These are phyloP conservation scores for Ephemerocybe angulata DNA, from an alignment of 768 basidiomycete genomes.

Conservation along the genomic window DNA sequence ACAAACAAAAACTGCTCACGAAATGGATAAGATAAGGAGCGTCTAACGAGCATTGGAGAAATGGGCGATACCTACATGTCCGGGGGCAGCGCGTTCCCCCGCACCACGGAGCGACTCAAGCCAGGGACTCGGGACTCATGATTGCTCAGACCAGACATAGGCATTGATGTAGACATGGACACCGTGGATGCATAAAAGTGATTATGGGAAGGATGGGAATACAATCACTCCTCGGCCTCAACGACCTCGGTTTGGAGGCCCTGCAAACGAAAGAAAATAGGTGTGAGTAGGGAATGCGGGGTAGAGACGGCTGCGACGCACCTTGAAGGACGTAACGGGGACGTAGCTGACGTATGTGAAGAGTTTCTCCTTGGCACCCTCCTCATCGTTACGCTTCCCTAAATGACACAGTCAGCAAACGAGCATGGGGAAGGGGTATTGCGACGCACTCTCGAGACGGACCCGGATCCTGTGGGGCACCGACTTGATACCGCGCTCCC, in stretches of 20 bases:
- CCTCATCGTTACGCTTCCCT: conserved; percentile 99
- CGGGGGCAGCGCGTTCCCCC: too few species aligned
- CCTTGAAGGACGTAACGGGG: conserved; percentile 81
- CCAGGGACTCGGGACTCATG: too few species aligned
- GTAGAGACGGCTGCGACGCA: conserved; percentile 28
- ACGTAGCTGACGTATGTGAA: conserved; percentile 88
- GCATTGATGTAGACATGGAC: neutral
- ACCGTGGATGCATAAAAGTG: neutral
- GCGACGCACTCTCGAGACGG: conserved; percentile 77
- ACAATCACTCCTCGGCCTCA: conserved; percentile 63
- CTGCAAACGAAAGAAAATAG: conserved; percentile 34
- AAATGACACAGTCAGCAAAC: conserved; percentile 3
- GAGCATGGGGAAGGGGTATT: neutral
- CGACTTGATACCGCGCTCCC: conserved; percentile 91
- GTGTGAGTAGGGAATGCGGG: conserved; percentile 1
- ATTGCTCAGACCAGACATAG: neutral
- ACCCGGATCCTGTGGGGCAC: conserved; percentile 91
- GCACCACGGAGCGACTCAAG: too few species aligned
- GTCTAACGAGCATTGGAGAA: too few species aligned
- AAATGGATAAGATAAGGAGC: too few species aligned
- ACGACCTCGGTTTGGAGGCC: conserved; percentile 80
- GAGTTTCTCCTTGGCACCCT: conserved; percentile 97
- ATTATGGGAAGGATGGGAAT: neutral
- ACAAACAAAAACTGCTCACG: too few species aligned
- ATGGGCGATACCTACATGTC: too few species aligned